These are phyloP conservation scores for Elsinoe batatas DNA, from an alignment of 2,329 filamentous ascomycete genomes.

Conservation along the genomic window DNA sequence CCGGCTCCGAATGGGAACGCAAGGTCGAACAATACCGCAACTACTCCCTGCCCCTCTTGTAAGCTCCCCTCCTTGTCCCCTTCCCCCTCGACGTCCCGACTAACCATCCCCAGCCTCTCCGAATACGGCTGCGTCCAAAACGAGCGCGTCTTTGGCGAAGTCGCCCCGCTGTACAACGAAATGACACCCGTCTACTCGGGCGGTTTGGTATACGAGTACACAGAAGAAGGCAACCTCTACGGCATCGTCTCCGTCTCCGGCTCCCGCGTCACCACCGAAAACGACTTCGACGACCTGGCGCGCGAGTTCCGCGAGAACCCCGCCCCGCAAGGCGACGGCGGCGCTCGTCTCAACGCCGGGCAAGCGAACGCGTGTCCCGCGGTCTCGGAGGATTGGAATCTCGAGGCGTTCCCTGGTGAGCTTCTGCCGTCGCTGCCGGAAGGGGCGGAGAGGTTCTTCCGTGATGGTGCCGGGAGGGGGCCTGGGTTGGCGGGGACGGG, in stretches of 20 bases:
- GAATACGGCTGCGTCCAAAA: constrained; percentile 88
- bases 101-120: constrained; percentile 49
- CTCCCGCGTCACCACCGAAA: constrained; percentile 43
- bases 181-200: constrained; percentile 92
- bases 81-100: constrained; percentile 16
- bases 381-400: constrained; percentile 47
- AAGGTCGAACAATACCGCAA: constrained; percentile 82
- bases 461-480: constrained; percentile 47
- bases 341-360: constrained; percentile 45
- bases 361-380: constrained; percentile 45
- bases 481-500: constrained; percentile 47
- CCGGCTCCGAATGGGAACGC: constrained; percentile 66
- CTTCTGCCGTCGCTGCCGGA: constrained; percentile 48
- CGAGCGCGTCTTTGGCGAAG: constrained; percentile 70
- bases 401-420: constrained; percentile 36
- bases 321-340: constrained; percentile 47
- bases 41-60: constrained; percentile 80
- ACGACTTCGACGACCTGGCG: constrained; percentile 55
- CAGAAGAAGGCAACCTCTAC: constrained; percentile 65
- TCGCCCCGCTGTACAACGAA: constrained; percentile 69
- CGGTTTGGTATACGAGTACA: constrained; percentile 93
- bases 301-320: constrained; percentile 40
- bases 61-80: constrained; percentile 19
- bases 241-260: constrained; percentile 63
- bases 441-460: constrained; percentile 47